These are phyloP conservation scores for Zea mays DNA, from an alignment of 176 grass and related monocot genomes.

Conservation along the genomic window DNA sequence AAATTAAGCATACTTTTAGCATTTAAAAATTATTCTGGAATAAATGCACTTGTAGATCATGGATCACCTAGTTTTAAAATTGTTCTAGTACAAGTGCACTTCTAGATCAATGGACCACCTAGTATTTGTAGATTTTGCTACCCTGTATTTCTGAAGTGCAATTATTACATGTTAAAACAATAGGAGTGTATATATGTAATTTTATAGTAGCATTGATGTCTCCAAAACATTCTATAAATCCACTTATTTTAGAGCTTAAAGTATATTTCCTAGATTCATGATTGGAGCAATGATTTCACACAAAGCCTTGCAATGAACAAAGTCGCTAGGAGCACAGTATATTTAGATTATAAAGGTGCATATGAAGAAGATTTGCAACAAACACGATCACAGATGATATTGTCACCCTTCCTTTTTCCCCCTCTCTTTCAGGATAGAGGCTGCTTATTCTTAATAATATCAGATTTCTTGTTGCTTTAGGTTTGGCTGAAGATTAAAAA, in stretches of 20 bases:
- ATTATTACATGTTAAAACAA: background rate
- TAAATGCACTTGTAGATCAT: background rate
- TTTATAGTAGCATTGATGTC: background rate
- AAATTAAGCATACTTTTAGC: background rate
- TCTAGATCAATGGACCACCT: too few relatives aligned
- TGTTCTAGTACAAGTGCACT: too few relatives aligned
- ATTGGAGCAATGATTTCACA: conserved; percentile 45
- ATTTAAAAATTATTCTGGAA: background rate
- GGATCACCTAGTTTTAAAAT: background rate
- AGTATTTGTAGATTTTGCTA: background rate
- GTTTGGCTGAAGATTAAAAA: background rate
- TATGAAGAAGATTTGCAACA: background rate
- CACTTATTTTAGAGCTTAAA: background rate
- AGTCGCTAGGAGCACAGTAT: conserved; percentile 4
- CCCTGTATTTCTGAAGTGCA: background rate
- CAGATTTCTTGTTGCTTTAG: background rate
- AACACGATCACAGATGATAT: conserved; percentile 15
- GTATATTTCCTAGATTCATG: conserved; percentile 33
- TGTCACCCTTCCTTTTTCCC: background rate
- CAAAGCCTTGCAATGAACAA: conserved; percentile 32
- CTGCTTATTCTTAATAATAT: background rate
- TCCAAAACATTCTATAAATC: background rate
- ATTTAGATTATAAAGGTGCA: conserved; percentile 14
- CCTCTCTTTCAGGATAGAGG: background rate
- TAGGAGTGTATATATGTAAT: background rate